Base-by-base conservation (phyloP, 305 asterid species). In the Fraxinus dipetala region DNA sequence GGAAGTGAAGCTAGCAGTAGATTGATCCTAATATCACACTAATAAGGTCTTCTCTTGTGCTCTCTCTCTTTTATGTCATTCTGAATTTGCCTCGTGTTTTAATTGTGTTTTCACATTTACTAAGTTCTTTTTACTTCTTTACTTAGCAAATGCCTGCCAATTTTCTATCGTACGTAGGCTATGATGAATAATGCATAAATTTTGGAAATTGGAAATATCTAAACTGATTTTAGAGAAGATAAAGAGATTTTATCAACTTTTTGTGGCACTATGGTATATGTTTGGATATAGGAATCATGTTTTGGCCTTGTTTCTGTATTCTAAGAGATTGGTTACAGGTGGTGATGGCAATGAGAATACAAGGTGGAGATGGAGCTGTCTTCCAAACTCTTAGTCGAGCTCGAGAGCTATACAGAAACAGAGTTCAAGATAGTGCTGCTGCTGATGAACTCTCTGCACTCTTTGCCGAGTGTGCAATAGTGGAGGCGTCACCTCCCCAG, bases 391-490 rank as follows among this genome's bases (percentile, higher is more conserved):
- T 94, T 6, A 84, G 35, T 20, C 98, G 97, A 30, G 97, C 98
- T 6, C 83, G 83, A 38, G 96, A 93, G 78, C 85, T 89, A 48
- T 94, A 92, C 86, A 84, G 83, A 83, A 90, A 83, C 45, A 95
- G 90, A 87, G 75, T 90, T 31, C 90, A 88, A 84, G 85, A 91
- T 61, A 89, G 85, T 79, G 86, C 90, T 73, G 98, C 97, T 61
- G 95, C 97, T 38, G 95, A 93, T 40, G 92, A 95, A 85, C 87
- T 93, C 77, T 92, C 98, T 63, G 90, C 94, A 13, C 85, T 95
- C 14, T 91, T 95, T 88, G 97, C 96, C 10, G 96, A 92, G 83
- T 93, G 97, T 86, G 98, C 95, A 77, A 91, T 92, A 43, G 95
- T 90, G 2, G 98, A 94, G 89, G 97, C 95, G 78, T 85, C 83